These are phyloP conservation scores for Ascomycota sp. DNA, from an alignment of 2,329 filamentous ascomycete genomes.

Conservation along the genomic window DNA sequence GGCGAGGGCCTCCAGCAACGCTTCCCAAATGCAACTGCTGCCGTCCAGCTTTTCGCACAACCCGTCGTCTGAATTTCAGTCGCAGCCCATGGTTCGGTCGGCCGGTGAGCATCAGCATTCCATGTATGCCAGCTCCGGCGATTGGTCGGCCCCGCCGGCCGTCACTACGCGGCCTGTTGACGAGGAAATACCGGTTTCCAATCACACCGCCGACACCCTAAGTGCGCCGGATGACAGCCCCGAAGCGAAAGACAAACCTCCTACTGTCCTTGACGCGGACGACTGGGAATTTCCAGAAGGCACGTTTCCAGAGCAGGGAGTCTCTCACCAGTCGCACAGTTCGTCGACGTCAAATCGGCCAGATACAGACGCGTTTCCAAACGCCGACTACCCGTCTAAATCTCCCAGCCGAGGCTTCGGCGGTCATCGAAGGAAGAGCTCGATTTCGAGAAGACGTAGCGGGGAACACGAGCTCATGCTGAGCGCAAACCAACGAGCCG, in stretches of 20 bases:
- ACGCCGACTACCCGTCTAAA: conserved; percentile 56
- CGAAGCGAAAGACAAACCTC: conserved; percentile 23
- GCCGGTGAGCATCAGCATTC: conserved; percentile 24
- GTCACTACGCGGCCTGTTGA: conserved; percentile 14
- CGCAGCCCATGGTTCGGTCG: conserved; percentile 29
- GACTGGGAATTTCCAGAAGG: conserved; percentile 87
- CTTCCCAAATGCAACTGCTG: conserved; percentile 25
- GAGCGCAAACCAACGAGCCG: conserved; percentile 32
- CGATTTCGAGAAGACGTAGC: conserved; percentile 48
- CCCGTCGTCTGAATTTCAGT: conserved; percentile 15
- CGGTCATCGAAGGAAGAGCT: conserved; percentile 60
- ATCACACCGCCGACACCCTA: conserved; percentile 18
- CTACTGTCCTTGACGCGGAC: conserved; percentile 33
- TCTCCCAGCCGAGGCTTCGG: conserved; percentile 49
- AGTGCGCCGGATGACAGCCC: conserved; percentile 17
- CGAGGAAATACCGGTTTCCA: conserved; percentile 11
- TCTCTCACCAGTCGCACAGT: conserved; percentile 18
- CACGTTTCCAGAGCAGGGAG: conserved; percentile 32
- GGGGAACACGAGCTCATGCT: conserved; percentile 41
- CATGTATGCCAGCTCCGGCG: conserved; percentile 15
- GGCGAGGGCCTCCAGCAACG: conserved; percentile 33
- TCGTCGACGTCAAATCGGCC: conserved; percentile 38
- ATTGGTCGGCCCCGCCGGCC: conserved; percentile 13
- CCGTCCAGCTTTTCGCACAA: conserved; percentile 13
- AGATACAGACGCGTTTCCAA: conserved; percentile 73